A percentile compares a stretch with the other conserved stretches of the same genome.
Evolutionary conservation across 306 rosid species (phyloP).

Genomic region (Luffa aegyptiaca): DNA sequence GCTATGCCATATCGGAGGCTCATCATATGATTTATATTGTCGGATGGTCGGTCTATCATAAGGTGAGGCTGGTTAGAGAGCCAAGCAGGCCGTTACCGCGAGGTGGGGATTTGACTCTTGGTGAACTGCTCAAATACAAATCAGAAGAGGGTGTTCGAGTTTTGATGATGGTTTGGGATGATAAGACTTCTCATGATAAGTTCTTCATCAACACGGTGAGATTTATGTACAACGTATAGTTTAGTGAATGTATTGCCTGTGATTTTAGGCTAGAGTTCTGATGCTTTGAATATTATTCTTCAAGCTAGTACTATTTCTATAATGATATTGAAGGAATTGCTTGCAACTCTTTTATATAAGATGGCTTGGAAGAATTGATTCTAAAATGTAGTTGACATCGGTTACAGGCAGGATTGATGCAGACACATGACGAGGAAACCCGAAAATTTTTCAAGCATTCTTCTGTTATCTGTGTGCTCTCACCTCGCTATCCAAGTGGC

Average conservation of each 20-base stretch:
- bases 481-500: conserved; percentile 76
- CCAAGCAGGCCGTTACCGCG: conserved; percentile 43
- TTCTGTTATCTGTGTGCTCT: conserved; percentile 74
- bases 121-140: conserved; percentile 90
- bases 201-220: conserved; percentile 50
- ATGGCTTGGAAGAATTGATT: conserved; percentile 4
- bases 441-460: conserved; percentile 79
- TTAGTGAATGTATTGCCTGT: neutral
- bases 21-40: conserved; percentile 72
- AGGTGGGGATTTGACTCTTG: conserved; percentile 68
- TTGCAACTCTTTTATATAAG: neutral
- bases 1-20: conserved; percentile 79
- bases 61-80: conserved; percentile 69
- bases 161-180: conserved; percentile 82
- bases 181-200: conserved; percentile 76
- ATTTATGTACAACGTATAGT: neutral
- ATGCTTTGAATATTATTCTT: neutral
- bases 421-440: conserved; percentile 89
- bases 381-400: conserved; percentile 9
- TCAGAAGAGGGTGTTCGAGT: conserved; percentile 86
- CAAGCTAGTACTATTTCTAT: neutral
- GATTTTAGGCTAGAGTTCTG: neutral
- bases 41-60: conserved; percentile 85
- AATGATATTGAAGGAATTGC: neutral
- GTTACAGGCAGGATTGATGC: conserved; percentile 76